A percentile compares a stretch with the other conserved stretches of the same genome.
Conservation (phyloP, 495 filamentous ascomycete genomes). For the Lineolata rhizophorae region DNA sequence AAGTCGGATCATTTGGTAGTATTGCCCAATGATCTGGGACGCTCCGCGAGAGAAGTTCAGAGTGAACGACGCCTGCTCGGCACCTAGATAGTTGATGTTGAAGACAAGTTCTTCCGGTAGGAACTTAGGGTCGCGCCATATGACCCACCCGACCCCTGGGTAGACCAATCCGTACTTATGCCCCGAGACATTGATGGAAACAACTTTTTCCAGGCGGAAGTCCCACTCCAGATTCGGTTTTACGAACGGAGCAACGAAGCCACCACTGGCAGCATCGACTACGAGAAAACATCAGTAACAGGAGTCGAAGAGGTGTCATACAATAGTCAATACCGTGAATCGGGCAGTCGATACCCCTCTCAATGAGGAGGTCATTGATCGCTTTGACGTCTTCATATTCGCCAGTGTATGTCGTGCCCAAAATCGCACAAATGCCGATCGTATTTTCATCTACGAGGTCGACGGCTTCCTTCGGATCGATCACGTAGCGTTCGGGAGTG, state of each 20-base stretch:
- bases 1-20: constrained; percentile 85
- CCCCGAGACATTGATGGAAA: constrained; percentile 80
- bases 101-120: constrained; percentile 82
- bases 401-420: constrained; percentile 87
- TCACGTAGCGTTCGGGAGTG: constrained; percentile 57
- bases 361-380: constrained; percentile 60
- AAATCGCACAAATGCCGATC: constrained; percentile 75
- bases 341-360: constrained; percentile 48
- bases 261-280: constrained; percentile 75
- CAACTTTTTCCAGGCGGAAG: constrained; percentile 65
- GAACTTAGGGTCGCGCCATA: constrained; percentile 68
- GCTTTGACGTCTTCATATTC: constrained; percentile 85
- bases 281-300: background rate
- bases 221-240: constrained; percentile 70
- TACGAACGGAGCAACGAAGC: constrained; percentile 78
- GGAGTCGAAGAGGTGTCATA: background rate
- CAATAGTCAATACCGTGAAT: constrained; percentile 33
- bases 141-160: constrained; percentile 79
- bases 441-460: constrained; percentile 85
- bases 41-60: constrained; percentile 91
- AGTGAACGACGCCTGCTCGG: constrained; percentile 92
- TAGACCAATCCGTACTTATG: constrained; percentile 76
- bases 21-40: constrained; percentile 81
- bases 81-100: constrained; percentile 93
- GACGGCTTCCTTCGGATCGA: constrained; percentile 67